A percentile compares a stretch with the other conserved stretches of the same genome.
Evolutionary conservation across 2,329 filamentous ascomycete species (phyloP).

Genomic region (Dryadomyces sulphureus): DNA sequence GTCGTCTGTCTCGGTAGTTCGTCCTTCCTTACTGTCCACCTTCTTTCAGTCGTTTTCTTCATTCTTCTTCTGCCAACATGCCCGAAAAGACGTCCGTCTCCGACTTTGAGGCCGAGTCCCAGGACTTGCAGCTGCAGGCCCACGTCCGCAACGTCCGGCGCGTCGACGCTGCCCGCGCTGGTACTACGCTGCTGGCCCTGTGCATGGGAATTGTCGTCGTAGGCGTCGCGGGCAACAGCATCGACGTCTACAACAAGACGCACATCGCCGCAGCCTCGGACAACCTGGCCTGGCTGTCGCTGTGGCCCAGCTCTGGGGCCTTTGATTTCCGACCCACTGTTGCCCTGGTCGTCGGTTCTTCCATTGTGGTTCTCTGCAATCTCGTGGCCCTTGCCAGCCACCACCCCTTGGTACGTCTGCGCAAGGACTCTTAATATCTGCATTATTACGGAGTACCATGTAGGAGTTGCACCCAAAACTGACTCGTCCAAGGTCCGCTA

Average conservation of each 20-base stretch:
- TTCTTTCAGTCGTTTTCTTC: not conserved
- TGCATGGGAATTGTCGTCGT: constrained; percentile 36
- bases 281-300: constrained; percentile 27
- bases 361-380: constrained; percentile 33
- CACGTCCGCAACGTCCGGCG: constrained; percentile 24
- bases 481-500: constrained; percentile 29
- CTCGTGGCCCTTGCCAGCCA: constrained; percentile 33
- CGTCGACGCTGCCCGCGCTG: constrained; percentile 29
- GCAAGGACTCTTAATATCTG: too few relatives aligned
- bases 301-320: constrained; percentile 36
- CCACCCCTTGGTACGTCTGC: constrained; percentile 34
- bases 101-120: constrained; percentile 33
- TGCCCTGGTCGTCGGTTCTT: constrained; percentile 36
- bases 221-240: constrained; percentile 37
- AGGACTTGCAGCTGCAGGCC: constrained; percentile 21
- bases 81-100: constrained; percentile 19
- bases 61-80: not conserved
- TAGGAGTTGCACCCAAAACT: too few relatives aligned
- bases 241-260: constrained; percentile 40
- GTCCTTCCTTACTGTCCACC: too few relatives aligned
- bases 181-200: constrained; percentile 33
- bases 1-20: too few relatives aligned
- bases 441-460: too few relatives aligned
- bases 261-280: constrained; percentile 22
- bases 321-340: constrained; percentile 43